Conservation (phyloP, 2,329 filamentous ascomycete genomes). For the Metarhizium sp. region DNA sequence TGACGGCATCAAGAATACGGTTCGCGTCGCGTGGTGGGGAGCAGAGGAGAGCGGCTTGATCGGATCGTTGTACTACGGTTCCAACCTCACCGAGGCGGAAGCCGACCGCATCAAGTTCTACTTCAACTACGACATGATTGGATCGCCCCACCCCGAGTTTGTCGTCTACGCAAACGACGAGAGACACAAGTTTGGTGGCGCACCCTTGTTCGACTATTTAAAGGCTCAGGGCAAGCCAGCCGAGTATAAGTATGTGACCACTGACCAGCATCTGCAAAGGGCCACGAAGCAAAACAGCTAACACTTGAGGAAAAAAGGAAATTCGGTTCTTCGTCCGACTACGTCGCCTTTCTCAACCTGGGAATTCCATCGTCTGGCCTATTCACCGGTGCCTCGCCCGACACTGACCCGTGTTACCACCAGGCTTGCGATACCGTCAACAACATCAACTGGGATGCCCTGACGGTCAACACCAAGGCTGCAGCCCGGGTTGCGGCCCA, state of each 20-base stretch:
- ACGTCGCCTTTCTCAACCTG: constrained; percentile 26
- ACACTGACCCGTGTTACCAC: constrained; percentile 29
- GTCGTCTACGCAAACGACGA: constrained; percentile 30
- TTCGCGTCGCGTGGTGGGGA: constrained; percentile 31
- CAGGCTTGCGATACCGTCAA: constrained; percentile 27
- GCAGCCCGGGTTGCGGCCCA: constrained; percentile 42
- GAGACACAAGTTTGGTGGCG: constrained; percentile 24
- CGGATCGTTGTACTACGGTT: constrained; percentile 32
- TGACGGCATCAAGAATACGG: constrained; percentile 27
- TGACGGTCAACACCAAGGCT: constrained; percentile 28
- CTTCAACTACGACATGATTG: constrained; percentile 66
- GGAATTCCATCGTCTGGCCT: constrained; percentile 28
- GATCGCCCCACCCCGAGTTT: constrained; percentile 29
- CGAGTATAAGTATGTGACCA: constrained; percentile 13
- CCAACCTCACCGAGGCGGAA: constrained; percentile 24
- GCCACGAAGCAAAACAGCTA: background rate
- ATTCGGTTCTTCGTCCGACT: constrained; percentile 27
- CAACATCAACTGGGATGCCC: constrained; percentile 32
- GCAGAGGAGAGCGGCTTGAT: constrained; percentile 32
- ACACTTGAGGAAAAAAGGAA: constrained; percentile 3
- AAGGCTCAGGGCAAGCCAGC: constrained; percentile 17
- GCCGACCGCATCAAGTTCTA: constrained; percentile 53
- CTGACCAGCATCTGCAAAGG: too few relatives aligned
- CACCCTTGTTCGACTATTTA: constrained; percentile 22
- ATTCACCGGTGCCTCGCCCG: constrained; percentile 25